Conservation (phyloP, 148 eudicot species). For the Rhododendron griersonianum region DNA sequence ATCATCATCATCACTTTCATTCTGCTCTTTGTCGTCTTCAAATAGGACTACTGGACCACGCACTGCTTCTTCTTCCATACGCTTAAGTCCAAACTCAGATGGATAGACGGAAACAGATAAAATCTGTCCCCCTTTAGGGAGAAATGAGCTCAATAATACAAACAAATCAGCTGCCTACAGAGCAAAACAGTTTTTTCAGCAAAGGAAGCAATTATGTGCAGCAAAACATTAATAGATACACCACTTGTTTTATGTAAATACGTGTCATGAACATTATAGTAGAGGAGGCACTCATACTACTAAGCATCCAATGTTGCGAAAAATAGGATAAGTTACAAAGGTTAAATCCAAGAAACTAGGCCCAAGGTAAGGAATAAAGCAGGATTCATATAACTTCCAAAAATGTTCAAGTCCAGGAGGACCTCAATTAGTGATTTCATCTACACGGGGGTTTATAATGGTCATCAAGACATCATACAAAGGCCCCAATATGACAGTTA, state of each 20-base stretch:
- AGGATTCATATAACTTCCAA: neutral
- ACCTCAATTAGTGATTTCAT: neutral
- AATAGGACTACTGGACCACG: conserved; percentile 83
- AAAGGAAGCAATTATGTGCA: neutral
- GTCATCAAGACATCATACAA: neutral
- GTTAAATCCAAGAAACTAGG: neutral
- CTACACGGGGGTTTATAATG: neutral
- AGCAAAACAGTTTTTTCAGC: conserved; percentile 1
- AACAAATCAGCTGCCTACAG: conserved; percentile 78
- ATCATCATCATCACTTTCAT: conserved; percentile 31
- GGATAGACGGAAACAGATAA: conserved; percentile 88
- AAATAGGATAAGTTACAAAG: neutral
- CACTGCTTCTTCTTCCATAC: conserved; percentile 95
- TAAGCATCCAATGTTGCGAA: neutral
- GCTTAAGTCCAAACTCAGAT: conserved; percentile 90
- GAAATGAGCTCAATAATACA: conserved; percentile 69
- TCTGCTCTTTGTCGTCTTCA: conserved; percentile 43
- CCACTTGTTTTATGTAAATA: neutral
- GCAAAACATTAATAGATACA: too few species aligned
- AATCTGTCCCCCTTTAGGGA: conserved; percentile 75
- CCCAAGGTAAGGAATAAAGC: neutral
- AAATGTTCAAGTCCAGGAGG: neutral
- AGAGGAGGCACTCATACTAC: neutral
- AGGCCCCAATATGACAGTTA: neutral
- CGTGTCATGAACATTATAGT: neutral